Conservation (phyloP, 805 yeast species). For the Diddensiella caesifluorescens region DNA sequence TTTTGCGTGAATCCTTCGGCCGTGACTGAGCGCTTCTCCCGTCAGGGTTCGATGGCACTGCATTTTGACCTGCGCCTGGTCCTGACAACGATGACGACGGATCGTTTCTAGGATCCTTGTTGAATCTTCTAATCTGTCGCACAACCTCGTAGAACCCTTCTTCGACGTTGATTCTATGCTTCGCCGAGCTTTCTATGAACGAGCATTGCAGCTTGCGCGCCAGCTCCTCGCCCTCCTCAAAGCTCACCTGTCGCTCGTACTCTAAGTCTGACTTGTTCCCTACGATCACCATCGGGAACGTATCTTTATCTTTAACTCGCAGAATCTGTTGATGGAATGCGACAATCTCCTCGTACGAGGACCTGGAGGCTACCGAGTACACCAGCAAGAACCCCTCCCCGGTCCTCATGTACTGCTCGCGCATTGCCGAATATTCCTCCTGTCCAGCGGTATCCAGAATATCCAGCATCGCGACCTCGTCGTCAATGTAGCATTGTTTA, state of each 20-base stretch:
- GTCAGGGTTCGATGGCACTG: too few relatives aligned
- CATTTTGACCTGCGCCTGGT: too few relatives aligned
- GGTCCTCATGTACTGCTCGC: constrained; percentile 92
- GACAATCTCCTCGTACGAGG: constrained; percentile 78
- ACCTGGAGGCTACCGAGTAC: constrained; percentile 75
- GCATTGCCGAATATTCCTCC: constrained; percentile 90
- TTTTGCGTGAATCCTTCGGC: too few relatives aligned
- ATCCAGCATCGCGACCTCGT: constrained; percentile 71
- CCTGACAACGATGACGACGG: background rate
- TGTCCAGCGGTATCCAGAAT: constrained; percentile 98
- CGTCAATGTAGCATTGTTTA: constrained; percentile 80
- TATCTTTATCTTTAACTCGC: constrained; percentile 49
- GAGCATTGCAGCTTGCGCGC: constrained; percentile 56
- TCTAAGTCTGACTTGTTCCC: constrained; percentile 84
- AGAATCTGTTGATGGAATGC: constrained; percentile 73
- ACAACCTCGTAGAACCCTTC: constrained; percentile 62
- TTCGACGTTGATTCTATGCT: constrained; percentile 84
- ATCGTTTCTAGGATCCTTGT: constrained; percentile 4
- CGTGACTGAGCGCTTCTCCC: too few relatives aligned
- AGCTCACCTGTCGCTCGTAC: constrained; percentile 71
- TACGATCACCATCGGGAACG: constrained; percentile 78
- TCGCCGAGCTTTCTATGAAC: constrained; percentile 90
- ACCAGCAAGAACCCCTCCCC: constrained; percentile 92
- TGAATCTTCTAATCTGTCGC: constrained; percentile 25
- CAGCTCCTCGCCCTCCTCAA: constrained; percentile 78